Base-by-base conservation (phyloP, 345 rosid genomes). In the Camelina hispida region DNA sequence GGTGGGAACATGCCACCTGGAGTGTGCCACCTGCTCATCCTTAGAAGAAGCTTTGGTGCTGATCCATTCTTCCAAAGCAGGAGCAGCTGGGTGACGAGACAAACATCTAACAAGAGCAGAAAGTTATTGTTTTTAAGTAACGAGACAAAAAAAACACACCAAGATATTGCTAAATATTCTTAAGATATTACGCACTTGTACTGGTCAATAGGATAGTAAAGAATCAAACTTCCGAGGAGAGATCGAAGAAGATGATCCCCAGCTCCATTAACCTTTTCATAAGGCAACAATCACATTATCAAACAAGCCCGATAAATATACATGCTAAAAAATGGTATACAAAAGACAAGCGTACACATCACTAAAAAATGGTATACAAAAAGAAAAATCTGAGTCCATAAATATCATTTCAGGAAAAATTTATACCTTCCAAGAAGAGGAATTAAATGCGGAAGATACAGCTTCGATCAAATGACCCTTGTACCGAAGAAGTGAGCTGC, bases 341-440 rank as follows among this genome's bases (percentile, higher is more conserved):
- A 52, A 43, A 40, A 28, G 69, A 75, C 47, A 43, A 42, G 47
- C 2, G 47, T 42, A 32, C 34, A 52, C 40, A 65, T 65, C 72
- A 42, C 63, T 25, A 10, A 71, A 65, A 78, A 47, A 17, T 57
- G 18, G 47, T 66, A 59, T 34, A 58, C 37, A 43, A 64, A 25
- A 40, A 23, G 69, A 74, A 0, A 65, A 52, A 48, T 55, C 5
- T 30, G 53, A 66, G 62, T 71, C 56, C 44, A 18, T 8, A 51
- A 60, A 62, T 51, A 72, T 48, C 66, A 60, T 17, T 71, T 58
- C 23, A 46, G 74, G 4, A 74, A 37, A 72, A 30, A 69, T 28
- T 52, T 40, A 80, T 81, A 93, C 99, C 99, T 92, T 95, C 99
- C 97, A 95, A 65, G 97, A 90, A 35, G 97, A 93, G 62, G 90